A percentile compares a stretch with the other conserved stretches of the same genome.
Conservation (phyloP, 2,329 filamentous ascomycete genomes). For the Atkinsonella texensis region DNA sequence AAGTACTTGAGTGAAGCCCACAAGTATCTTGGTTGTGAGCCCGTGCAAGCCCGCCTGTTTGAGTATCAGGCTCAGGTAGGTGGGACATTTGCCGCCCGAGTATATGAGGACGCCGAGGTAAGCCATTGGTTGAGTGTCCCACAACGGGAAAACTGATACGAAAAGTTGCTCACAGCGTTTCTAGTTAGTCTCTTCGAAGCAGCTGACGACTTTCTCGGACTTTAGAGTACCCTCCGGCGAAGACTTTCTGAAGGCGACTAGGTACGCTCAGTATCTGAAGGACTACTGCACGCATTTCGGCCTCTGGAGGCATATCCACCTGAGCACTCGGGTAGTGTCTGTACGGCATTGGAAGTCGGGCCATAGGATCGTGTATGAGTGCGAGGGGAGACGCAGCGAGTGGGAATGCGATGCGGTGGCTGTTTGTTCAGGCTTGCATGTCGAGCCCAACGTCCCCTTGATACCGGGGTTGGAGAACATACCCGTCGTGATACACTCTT, state of each 20-base stretch:
- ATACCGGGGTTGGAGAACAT: conserved; percentile 25
- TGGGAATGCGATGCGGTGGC: conserved; percentile 31
- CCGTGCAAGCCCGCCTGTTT: conserved; percentile 28
- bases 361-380: conserved; percentile 5
- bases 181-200: conserved; percentile 32
- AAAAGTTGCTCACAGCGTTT: too few species aligned
- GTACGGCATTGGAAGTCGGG: conserved; percentile 9
- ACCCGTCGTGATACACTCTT: conserved; percentile 28
- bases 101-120: conserved; percentile 31
- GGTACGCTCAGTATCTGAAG: conserved; percentile 28
- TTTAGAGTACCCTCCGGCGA: conserved; percentile 23
- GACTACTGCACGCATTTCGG: conserved; percentile 26
- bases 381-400: background rate
- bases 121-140: background rate
- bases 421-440: conserved; percentile 30
- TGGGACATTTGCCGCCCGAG: conserved; percentile 29
- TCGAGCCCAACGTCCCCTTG: conserved; percentile 23
- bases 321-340: conserved; percentile 17
- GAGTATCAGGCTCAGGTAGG: conserved; percentile 28
- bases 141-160: background rate
- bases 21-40: conserved; percentile 17
- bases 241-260: conserved; percentile 27
- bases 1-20: conserved; percentile 23
- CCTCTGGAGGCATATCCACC: conserved; percentile 24
- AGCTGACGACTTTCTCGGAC: conserved; percentile 36